phyloP scores from a whole-genome alignment of 1,139 yeast species.

The Candida freyschussii region DNA sequence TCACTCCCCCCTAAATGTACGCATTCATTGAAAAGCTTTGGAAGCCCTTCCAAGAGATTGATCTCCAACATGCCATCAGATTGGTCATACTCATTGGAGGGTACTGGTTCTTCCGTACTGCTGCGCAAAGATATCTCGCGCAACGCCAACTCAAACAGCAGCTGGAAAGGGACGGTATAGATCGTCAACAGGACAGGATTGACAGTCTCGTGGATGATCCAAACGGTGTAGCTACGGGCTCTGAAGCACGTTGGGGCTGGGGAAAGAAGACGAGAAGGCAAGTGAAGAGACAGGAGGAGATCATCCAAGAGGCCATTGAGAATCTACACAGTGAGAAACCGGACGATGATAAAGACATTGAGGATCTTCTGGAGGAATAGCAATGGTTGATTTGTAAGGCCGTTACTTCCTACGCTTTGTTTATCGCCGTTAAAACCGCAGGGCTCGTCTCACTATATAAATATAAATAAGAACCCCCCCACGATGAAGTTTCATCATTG shows the following conservation, averaged over 20 bases:
- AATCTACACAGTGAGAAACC: constrained; percentile 41
- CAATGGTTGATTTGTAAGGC: too few species aligned
- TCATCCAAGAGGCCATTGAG: constrained; percentile 45
- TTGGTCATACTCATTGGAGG: constrained; percentile 42
- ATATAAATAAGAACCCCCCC: too few species aligned
- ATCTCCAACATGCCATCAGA: constrained; percentile 33
- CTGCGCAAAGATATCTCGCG: constrained; percentile 39
- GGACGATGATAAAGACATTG: constrained; percentile 65
- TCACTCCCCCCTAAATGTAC: background rate
- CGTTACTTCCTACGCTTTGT: too few species aligned
- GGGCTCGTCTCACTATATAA: too few species aligned
- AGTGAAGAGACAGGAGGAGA: constrained; percentile 49
- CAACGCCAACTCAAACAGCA: constrained; percentile 49
- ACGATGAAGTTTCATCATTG: too few species aligned
- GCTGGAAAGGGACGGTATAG: constrained; percentile 40
- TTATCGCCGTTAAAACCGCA: too few species aligned
- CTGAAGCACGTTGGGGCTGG: constrained; percentile 67
- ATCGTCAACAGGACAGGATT: constrained; percentile 32
- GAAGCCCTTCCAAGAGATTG: constrained; percentile 27
- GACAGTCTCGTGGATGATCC: constrained; percentile 39
- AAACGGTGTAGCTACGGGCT: constrained; percentile 28
- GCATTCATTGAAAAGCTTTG: constrained; percentile 6
- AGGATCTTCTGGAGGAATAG: constrained; percentile 55
- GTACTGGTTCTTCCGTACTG: constrained; percentile 38
- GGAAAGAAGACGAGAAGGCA: constrained; percentile 65